These are phyloP conservation scores for Boletus sp. DNA, from an alignment of 768 basidiomycete genomes.

Conservation along the genomic window DNA sequence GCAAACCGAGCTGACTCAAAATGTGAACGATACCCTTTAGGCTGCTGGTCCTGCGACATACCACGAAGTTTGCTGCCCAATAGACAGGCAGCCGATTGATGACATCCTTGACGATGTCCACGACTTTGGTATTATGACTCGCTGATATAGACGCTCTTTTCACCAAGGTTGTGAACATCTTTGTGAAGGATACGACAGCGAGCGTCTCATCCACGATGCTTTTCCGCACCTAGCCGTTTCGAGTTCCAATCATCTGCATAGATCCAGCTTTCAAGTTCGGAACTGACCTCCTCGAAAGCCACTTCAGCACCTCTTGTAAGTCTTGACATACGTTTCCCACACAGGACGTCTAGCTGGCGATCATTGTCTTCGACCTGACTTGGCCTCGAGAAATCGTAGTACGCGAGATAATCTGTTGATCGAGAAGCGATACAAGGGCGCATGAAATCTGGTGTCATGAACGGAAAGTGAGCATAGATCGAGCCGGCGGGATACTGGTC, in stretches of 20 bases:
- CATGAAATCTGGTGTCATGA: conserved; percentile 55
- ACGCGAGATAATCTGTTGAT: conserved; percentile 30
- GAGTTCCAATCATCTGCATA: not conserved
- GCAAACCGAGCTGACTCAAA: conserved; percentile 28
- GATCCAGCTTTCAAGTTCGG: not conserved
- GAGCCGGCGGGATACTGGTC: conserved; percentile 63
- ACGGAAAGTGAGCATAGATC: conserved; percentile 78
- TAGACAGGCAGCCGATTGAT: conserved; percentile 60
- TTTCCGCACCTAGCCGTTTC: conserved; percentile 6
- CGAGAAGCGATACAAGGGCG: conserved; percentile 43
- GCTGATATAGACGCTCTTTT: conserved; percentile 11
- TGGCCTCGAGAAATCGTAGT: conserved; percentile 66
- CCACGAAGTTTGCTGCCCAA: conserved; percentile 60
- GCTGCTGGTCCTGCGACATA: conserved; percentile 30
- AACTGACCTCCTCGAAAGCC: conserved; percentile 12
- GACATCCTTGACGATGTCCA: conserved; percentile 69
- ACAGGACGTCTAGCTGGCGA: conserved; percentile 1
- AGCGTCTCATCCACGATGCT: conserved; percentile 15
- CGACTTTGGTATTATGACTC: conserved; percentile 17
- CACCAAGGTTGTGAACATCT: conserved; percentile 8
- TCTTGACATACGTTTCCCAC: conserved; percentile 15
- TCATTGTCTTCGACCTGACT: not conserved
- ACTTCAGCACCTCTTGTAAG: conserved; percentile 12
- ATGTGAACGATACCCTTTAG: not conserved
- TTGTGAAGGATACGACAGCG: conserved; percentile 8